phyloP scores from a whole-genome alignment of 2,329 filamentous ascomycete genomes.

The Nectriaceae sp. region DNA sequence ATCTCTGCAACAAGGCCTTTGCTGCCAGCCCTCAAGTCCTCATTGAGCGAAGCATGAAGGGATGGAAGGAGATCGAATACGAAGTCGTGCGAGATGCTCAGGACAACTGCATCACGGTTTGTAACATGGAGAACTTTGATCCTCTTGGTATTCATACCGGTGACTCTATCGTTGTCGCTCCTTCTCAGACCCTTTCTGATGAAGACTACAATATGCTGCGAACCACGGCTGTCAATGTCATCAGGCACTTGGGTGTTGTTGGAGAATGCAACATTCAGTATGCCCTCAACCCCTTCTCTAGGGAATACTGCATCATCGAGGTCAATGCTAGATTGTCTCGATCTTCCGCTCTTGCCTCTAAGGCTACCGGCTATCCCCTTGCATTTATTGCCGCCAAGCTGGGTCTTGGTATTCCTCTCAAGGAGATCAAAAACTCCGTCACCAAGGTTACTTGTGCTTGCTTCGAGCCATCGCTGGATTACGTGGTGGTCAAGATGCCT shows the following conservation, averaged over 20 bases:
- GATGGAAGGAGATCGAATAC: constrained; percentile 99
- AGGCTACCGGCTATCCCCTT: constrained; percentile 94
- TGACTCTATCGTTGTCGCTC: constrained; percentile 96
- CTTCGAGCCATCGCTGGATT: constrained; percentile 97
- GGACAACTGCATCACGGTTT: constrained; percentile 99
- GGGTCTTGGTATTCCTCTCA: constrained; percentile 89
- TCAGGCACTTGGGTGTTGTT: constrained; percentile 93
- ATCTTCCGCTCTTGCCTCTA: constrained; percentile 93
- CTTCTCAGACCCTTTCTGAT: constrained; percentile 93
- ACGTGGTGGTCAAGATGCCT: constrained; percentile 98
- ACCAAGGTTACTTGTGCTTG: constrained; percentile 95
- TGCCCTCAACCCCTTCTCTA: constrained; percentile 90
- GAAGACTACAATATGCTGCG: constrained; percentile 99
- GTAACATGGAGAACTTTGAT: constrained; percentile 99
- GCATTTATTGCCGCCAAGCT: constrained; percentile 97
- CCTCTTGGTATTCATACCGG: constrained; percentile 97
- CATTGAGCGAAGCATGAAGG: constrained; percentile 98
- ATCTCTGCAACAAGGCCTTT: constrained; percentile 92
- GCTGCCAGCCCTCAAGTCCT: constrained; percentile 94
- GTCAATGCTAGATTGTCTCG: constrained; percentile 95
- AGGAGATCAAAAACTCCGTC: constrained; percentile 95
- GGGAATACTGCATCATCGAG: constrained; percentile 98
- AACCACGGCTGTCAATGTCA: constrained; percentile 95
- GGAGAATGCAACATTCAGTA: constrained; percentile 99
- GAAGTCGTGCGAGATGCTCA: constrained; percentile 94